Evolutionary conservation across 2,329 filamentous ascomycete genomes (phyloP), one percentile per base, ranked within the genome.

Genomic region (Pseudocercospora vitis): DNA sequence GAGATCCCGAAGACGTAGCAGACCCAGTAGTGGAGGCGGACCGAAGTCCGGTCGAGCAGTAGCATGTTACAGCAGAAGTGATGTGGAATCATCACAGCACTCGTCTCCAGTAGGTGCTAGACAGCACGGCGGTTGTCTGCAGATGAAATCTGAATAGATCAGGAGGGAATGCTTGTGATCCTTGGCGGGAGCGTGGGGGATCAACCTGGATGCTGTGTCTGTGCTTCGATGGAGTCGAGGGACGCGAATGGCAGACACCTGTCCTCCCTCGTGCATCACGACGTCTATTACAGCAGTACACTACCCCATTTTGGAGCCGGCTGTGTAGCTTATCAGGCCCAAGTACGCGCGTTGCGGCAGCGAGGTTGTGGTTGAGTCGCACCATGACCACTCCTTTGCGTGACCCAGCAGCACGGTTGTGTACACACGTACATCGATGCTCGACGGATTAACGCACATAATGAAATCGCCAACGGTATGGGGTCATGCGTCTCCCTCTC

Each of bases 1-100:
- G 33, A 19, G 19, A 37, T 42, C 37, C 37, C 37, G 18, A 42
- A 42, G 19, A 42, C 14, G 37, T 21, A 42, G 37, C 37, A 42
- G 37, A 24, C 24, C 19, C 37, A 21, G 37, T 14, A 42, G 37
- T 24, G 37, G 37, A 26, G 37, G 37, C 37, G 37, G 37, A 42
- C 21, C 12, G 37, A 16, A 11, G 18, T 18, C 37, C 37, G 37
- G 23, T 19, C 11, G 37, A 21, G 37, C 37, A 40, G 18, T 40
- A 40, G 37, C 21, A 40, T 11, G 8, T 11, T 40, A 40, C 37
- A 11, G 37, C 12, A 12, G 2, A 24, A 24, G 8, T 24, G 18
- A 8, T n/a, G n/a, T n/a, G n/a, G n/a, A n/a, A n/a, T n/a, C n/a
- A n/a, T n/a, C n/a, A n/a, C n/a, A n/a, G n/a, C n/a, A n/a, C n/a